These are phyloP conservation scores for Puccinia coronata DNA, from an alignment of 1,284 basidiomycete genomes.

Conservation along the genomic window DNA sequence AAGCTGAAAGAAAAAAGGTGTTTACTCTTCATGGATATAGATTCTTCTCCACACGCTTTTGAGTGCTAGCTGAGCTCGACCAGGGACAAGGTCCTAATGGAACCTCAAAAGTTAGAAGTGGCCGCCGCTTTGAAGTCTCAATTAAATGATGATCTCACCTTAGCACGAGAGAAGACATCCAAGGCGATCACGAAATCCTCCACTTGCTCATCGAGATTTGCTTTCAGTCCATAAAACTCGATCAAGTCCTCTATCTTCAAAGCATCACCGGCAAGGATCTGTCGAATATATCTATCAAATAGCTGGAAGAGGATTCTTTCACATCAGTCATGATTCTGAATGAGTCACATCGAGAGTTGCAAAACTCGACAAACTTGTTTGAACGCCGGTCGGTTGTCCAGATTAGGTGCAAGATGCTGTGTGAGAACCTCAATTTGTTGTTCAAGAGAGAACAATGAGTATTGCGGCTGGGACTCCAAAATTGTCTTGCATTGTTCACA, in stretches of 20 bases:
- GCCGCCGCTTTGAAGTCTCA: too few species aligned
- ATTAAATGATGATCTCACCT: constrained; percentile 56
- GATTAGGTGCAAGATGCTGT: constrained; percentile 40
- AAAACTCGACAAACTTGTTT: constrained; percentile 50
- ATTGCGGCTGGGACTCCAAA: constrained; percentile 45
- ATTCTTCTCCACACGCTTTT: constrained; percentile 80
- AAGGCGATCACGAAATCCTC: constrained; percentile 62
- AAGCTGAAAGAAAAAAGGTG: constrained; percentile 47
- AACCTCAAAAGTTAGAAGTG: background rate
- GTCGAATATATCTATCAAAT: constrained; percentile 52
- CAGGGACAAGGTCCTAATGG: constrained; percentile 68
- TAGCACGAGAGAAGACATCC: constrained; percentile 61
- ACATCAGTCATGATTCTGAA: background rate
- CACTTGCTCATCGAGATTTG: constrained; percentile 56
- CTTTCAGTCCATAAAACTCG: constrained; percentile 64
- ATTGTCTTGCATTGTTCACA: constrained; percentile 52
- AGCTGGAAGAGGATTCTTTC: constrained; percentile 36
- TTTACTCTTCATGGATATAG: constrained; percentile 82
- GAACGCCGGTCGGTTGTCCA: constrained; percentile 35
- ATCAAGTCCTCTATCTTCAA: constrained; percentile 62
- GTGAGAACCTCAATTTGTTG: constrained; percentile 51
- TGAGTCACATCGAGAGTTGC: background rate
- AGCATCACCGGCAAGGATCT: constrained; percentile 58
- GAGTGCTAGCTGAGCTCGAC: constrained; percentile 70
- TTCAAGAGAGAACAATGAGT: constrained; percentile 45